Conservation (phyloP, 129 eudicot species). For the Flaveria brownii region DNA sequence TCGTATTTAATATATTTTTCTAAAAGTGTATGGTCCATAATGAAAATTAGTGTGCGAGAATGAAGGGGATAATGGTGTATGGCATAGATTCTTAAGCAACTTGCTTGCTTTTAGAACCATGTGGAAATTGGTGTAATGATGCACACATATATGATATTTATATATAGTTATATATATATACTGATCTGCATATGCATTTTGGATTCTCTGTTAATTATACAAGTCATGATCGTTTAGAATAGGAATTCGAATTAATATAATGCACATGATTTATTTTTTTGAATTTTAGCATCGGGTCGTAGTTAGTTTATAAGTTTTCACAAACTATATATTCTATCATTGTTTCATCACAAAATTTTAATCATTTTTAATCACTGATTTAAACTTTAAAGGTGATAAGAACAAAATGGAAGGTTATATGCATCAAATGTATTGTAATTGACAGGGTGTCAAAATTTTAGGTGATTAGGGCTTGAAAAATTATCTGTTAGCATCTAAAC, state of each 20-base stretch:
- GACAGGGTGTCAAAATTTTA: too few relatives aligned
- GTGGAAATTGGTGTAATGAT: constrained; percentile 25
- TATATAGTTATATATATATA: neutral
- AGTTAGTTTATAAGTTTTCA: neutral
- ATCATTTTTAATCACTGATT: neutral
- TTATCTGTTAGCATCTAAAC: too few relatives aligned
- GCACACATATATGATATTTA: neutral
- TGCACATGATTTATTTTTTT: neutral
- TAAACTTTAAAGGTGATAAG: neutral
- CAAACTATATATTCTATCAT: neutral
- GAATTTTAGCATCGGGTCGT: neutral
- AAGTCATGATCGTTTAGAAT: neutral
- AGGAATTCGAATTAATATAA: neutral
- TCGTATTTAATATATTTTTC: neutral
- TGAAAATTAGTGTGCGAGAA: constrained; percentile 12
- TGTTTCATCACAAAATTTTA: neutral
- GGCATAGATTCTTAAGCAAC: constrained; percentile 36
- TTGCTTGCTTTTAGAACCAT: constrained; percentile 33
- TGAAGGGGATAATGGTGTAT: neutral
- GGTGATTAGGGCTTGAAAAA: too few relatives aligned
- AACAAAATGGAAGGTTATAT: neutral
- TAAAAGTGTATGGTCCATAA: constrained; percentile 12
- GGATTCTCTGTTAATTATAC: neutral
- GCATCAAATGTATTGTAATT: neutral
- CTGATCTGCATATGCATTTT: constrained; percentile 20